Conservation (phyloP, 2,329 filamentous ascomycete genomes). For the Fusarium miscanthi region DNA sequence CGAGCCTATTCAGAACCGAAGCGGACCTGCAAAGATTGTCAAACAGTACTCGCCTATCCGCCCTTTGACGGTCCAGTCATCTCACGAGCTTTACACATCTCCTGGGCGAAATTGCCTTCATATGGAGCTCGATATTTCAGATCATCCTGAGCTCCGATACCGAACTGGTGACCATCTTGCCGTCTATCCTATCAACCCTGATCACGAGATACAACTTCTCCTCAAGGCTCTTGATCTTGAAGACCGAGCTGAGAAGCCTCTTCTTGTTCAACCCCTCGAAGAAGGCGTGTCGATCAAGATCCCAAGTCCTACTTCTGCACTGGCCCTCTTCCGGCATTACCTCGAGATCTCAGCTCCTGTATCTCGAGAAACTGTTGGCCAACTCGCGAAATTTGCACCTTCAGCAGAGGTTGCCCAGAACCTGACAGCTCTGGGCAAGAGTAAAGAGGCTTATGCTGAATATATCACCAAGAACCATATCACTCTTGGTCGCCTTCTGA, state of each 20-base stretch:
- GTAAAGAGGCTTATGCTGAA: constrained; percentile 35
- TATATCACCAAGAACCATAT: constrained; percentile 40
- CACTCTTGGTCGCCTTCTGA: constrained; percentile 43
- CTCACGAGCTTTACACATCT: constrained; percentile 33
- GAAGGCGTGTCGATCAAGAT: constrained; percentile 40
- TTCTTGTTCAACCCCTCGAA: constrained; percentile 41
- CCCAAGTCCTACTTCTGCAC: constrained; percentile 53
- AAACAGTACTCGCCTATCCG: constrained; percentile 40
- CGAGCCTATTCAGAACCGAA: constrained; percentile 37
- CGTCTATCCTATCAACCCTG: constrained; percentile 54
- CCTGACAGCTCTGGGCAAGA: constrained; percentile 24
- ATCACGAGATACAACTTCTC: constrained; percentile 48
- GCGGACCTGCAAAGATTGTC: constrained; percentile 29
- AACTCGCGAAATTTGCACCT: constrained; percentile 60
- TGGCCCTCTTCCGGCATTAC: constrained; percentile 56
- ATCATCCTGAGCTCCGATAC: constrained; percentile 48
- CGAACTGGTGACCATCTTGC: constrained; percentile 56
- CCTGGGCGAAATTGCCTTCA: constrained; percentile 48
- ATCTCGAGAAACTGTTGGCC: constrained; percentile 54
- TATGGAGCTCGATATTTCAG: constrained; percentile 52
- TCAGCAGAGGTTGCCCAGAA: constrained; percentile 55
- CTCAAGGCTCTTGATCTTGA: constrained; percentile 44
- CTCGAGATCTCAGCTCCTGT: constrained; percentile 55
- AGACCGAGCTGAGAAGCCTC: constrained; percentile 36
- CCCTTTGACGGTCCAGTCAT: constrained; percentile 24